Conservation (phyloP, 306 rosid genomes). For the Vachellia pachyceras region DNA sequence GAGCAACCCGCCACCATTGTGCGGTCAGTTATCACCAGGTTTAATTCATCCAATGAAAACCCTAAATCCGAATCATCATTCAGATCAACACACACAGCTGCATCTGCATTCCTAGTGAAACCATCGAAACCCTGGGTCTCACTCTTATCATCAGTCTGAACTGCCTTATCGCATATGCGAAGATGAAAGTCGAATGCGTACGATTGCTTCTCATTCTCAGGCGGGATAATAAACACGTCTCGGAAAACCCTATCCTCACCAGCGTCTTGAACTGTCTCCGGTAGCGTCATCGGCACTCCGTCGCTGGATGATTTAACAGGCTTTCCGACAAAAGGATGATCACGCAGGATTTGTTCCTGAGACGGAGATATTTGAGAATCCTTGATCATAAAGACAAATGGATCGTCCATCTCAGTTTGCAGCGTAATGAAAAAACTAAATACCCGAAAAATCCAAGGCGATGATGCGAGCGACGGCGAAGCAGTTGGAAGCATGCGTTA, state of each 20-base stretch:
- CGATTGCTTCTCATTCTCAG: slow-evolving; percentile 49
- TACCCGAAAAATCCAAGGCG: background rate
- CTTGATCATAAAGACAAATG: slow-evolving; percentile 8
- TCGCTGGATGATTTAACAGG: background rate
- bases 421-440: too few species aligned
- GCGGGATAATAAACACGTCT: slow-evolving; percentile 62
- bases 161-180: background rate
- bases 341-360: slow-evolving; percentile 38
- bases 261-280: slow-evolving; percentile 36
- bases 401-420: slow-evolving; percentile 8
- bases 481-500: background rate
- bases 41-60: slow-evolving; percentile 27
- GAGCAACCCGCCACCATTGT: background rate
- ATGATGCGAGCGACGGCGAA: background rate
- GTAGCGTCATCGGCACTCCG: slow-evolving; percentile 25
- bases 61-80: slow-evolving; percentile 47
- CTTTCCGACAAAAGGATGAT: slow-evolving; percentile 7
- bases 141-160: background rate
- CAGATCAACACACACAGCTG: slow-evolving; percentile 33
- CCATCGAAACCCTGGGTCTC: background rate
- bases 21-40: background rate
- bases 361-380: slow-evolving; percentile 37
- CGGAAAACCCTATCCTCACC: slow-evolving; percentile 26
- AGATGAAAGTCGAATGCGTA: slow-evolving; percentile 12
- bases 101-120: slow-evolving; percentile 1